phyloP scores from a whole-genome alignment of 2,329 filamentous ascomycete species.

The Alternaria sp. region DNA sequence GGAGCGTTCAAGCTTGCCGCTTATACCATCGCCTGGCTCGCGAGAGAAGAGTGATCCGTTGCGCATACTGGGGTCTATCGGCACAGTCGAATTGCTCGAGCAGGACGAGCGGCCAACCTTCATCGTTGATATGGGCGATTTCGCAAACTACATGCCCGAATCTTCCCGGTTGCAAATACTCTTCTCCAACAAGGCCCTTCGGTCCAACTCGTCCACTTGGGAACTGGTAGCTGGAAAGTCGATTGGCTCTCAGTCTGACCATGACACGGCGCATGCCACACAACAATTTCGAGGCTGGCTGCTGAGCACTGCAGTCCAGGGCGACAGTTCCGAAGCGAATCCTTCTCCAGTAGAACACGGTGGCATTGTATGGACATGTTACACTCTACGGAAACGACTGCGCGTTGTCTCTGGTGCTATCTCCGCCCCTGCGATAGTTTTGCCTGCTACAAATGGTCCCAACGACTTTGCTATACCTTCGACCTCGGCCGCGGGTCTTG shows the following conservation, averaged over 20 bases:
- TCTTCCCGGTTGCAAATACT: constrained; percentile 64
- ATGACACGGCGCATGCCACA: constrained; percentile 43
- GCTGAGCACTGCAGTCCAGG: constrained; percentile 63
- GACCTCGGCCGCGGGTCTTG: constrained; percentile 28
- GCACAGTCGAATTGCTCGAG: constrained; percentile 76
- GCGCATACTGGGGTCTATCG: constrained; percentile 69
- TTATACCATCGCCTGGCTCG: constrained; percentile 62
- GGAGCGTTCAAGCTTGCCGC: constrained; percentile 62
- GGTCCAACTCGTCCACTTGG: constrained; percentile 63
- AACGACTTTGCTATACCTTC: constrained; percentile 39
- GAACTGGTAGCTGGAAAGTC: constrained; percentile 64
- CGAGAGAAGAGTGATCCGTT: constrained; percentile 59
- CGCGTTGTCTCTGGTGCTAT: constrained; percentile 69
- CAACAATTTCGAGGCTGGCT: constrained; percentile 74
- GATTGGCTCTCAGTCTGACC: constrained; percentile 43
- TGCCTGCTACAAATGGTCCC: constrained; percentile 50
- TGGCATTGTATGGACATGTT: constrained; percentile 73
- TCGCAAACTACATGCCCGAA: constrained; percentile 62
- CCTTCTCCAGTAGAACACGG: constrained; percentile 64
- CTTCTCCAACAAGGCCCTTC: constrained; percentile 74
- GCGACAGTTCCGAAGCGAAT: constrained; percentile 63
- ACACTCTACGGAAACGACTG: constrained; percentile 72
- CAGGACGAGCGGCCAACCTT: constrained; percentile 80
- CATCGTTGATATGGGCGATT: constrained; percentile 72
- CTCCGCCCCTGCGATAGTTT: constrained; percentile 21